Conservation (phyloP, 2,329 filamentous ascomycete genomes). For the Onygenales sp. region DNA sequence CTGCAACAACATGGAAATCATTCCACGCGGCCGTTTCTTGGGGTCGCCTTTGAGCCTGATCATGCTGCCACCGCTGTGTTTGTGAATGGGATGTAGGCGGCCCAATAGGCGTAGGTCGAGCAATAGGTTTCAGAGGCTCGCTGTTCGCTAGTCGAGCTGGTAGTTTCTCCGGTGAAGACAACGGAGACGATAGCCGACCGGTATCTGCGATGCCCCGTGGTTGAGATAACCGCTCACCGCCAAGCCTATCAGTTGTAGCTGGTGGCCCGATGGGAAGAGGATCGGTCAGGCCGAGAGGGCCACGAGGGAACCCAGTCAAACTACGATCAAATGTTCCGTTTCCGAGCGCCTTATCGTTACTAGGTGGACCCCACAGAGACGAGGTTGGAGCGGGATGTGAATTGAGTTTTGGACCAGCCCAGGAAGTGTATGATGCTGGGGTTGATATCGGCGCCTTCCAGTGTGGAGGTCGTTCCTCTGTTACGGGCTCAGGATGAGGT, state of each 20-base stretch:
- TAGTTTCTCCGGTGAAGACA: conserved; percentile 31
- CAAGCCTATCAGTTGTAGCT: conserved; percentile 11
- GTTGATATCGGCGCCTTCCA: conserved; percentile 30
- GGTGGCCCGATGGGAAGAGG: conserved; percentile 27
- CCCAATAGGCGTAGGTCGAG: conserved; percentile 37
- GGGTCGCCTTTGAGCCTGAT: conserved; percentile 18
- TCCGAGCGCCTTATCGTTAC: conserved; percentile 48
- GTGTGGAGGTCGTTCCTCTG: conserved; percentile 25
- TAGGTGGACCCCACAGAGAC: conserved; percentile 52
- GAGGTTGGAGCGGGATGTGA: conserved; percentile 25
- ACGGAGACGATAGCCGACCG: conserved; percentile 21
- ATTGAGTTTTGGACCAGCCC: conserved; percentile 27
- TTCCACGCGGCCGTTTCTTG: conserved; percentile 32
- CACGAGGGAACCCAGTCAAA: conserved; percentile 39
- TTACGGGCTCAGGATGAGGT: conserved; percentile 14
- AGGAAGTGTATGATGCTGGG: conserved; percentile 27
- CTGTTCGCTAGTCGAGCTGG: conserved; percentile 25
- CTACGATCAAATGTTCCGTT: conserved; percentile 54
- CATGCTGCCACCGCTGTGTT: conserved; percentile 19
- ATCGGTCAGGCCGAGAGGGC: conserved; percentile 31
- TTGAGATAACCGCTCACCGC: conserved; percentile 14
- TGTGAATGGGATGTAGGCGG: conserved; percentile 30
- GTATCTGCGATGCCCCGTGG: conserved; percentile 25
- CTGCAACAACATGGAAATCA: conserved; percentile 32
- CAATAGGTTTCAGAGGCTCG: conserved; percentile 31